Percentiles rank a stretch among this genome's conserved stretches.
phyloP scores from a whole-genome alignment of 306 rosid species.

The Sesbania bispinosa region DNA sequence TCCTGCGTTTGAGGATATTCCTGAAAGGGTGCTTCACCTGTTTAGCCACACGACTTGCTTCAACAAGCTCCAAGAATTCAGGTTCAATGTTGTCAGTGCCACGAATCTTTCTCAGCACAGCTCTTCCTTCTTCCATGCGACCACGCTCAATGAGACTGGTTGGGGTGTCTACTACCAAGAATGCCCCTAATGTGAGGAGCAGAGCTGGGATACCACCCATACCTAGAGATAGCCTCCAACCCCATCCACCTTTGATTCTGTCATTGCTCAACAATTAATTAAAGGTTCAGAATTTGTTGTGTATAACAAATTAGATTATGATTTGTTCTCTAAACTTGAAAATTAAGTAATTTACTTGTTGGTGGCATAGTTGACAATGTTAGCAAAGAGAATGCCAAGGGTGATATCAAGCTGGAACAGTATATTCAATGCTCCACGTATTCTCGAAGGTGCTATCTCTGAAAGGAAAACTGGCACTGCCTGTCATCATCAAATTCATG shows the following conservation, averaged over 20 bases:
- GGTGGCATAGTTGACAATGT: constrained; percentile 71
- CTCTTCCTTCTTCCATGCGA: constrained; percentile 73
- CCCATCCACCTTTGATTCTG: constrained; percentile 86
- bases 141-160: constrained; percentile 86
- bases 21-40: constrained; percentile 76
- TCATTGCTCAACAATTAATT: not conserved
- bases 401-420: constrained; percentile 78
- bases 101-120: constrained; percentile 55
- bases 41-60: constrained; percentile 69
- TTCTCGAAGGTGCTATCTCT: constrained; percentile 91
- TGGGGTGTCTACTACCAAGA: constrained; percentile 82
- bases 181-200: constrained; percentile 67
- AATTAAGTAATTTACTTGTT: constrained; percentile 42
- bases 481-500: constrained; percentile 47
- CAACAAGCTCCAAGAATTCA: constrained; percentile 70
- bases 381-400: constrained; percentile 85
- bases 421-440: constrained; percentile 88
- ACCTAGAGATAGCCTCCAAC: constrained; percentile 91
- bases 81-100: constrained; percentile 75
- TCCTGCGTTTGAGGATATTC: constrained; percentile 56
- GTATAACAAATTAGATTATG: too few species aligned
- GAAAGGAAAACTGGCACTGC: constrained; percentile 92
- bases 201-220: constrained; percentile 77
- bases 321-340: too few species aligned
- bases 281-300: too few species aligned